These are phyloP conservation scores for Calonectria leucothoes DNA, from an alignment of 2,329 filamentous ascomycete species.

Conservation along the genomic window DNA sequence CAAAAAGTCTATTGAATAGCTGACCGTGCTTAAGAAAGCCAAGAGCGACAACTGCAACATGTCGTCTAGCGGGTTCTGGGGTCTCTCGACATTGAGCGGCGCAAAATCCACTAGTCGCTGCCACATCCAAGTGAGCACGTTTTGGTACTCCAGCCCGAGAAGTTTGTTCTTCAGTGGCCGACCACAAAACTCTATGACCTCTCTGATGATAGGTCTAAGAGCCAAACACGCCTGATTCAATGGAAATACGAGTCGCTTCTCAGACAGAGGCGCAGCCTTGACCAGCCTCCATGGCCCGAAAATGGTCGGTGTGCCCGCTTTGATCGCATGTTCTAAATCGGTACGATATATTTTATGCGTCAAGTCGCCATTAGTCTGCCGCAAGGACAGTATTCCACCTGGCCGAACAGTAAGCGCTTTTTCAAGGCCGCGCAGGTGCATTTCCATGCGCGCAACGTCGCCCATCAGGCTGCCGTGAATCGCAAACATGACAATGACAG, in stretches of 20 bases:
- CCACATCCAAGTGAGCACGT: constrained; percentile 29
- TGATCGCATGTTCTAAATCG: constrained; percentile 22
- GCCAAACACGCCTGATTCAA: constrained; percentile 16
- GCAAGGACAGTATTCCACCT: constrained; percentile 11
- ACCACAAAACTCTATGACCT: constrained; percentile 23
- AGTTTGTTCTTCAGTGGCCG: constrained; percentile 18
- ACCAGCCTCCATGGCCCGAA: constrained; percentile 23
- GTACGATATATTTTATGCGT: constrained; percentile 34
- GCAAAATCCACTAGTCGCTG: constrained; percentile 28
- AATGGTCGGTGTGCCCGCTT: constrained; percentile 13
- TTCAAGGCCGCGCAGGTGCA: constrained; percentile 31
- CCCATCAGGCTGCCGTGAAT: constrained; percentile 32
- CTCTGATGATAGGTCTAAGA: constrained; percentile 5
- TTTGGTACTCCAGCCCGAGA: constrained; percentile 24
- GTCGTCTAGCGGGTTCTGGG: constrained; percentile 23
- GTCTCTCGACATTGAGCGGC: constrained; percentile 12
- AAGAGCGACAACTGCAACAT: constrained; percentile 25
- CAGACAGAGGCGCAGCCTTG: background rate
- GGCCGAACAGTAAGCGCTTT: background rate
- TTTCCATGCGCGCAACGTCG: constrained; percentile 8
- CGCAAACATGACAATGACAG: constrained; percentile 30
- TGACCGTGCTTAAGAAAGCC: constrained; percentile 26
- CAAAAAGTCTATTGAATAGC: constrained; percentile 17
- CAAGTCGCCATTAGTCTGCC: constrained; percentile 21
- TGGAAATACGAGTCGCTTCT: background rate